Conservation (phyloP, 805 yeast genomes). For the Sugiyamaella mastotermitis region DNA sequence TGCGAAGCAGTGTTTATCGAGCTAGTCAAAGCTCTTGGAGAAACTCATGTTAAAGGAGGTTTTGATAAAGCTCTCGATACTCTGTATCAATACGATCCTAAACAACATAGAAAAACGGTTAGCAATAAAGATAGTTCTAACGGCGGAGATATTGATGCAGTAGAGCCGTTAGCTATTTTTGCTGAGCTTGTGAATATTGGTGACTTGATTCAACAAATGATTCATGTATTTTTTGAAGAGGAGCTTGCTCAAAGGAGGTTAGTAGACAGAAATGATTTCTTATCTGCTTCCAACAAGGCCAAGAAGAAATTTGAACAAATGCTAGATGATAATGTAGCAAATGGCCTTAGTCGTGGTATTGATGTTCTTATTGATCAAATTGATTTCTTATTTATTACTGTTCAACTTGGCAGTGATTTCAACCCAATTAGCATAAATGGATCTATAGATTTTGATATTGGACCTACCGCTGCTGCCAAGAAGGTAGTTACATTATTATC, state of each 20-base stretch:
- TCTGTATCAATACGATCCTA: slow-evolving; percentile 66
- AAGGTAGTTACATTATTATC: slow-evolving; percentile 57
- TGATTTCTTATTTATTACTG: slow-evolving; percentile 50
- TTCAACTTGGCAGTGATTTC: slow-evolving; percentile 57
- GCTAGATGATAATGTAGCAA: slow-evolving; percentile 85
- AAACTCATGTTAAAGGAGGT: slow-evolving; percentile 75
- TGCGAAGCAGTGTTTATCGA: slow-evolving; percentile 63
- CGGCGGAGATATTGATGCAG: slow-evolving; percentile 27
- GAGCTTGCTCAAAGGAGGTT: slow-evolving; percentile 56
- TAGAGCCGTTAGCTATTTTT: slow-evolving; percentile 82
- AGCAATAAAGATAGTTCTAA: slow-evolving; percentile 13
- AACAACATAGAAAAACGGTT: slow-evolving; percentile 27
- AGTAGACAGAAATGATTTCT: slow-evolving; percentile 70
- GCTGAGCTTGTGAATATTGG: slow-evolving; percentile 90
- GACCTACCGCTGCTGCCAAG: slow-evolving; percentile 60
- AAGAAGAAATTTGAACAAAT: slow-evolving; percentile 76
- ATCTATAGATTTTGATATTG: slow-evolving; percentile 33
- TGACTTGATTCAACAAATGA: slow-evolving; percentile 86
- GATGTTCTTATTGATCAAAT: slow-evolving; percentile 82
- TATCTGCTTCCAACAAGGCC: slow-evolving; percentile 67
- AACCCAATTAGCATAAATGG: slow-evolving; percentile 35
- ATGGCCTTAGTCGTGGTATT: slow-evolving; percentile 87
- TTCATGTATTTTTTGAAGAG: slow-evolving; percentile 82
- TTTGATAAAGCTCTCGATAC: slow-evolving; percentile 74
- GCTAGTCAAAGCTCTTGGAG: slow-evolving; percentile 56